Percentiles rank a stretch among this genome's conserved stretches.
phyloP scores from a whole-genome alignment of 225 moss, liverwort and hornwort genomes.

The Marchantia paleacea region DNA sequence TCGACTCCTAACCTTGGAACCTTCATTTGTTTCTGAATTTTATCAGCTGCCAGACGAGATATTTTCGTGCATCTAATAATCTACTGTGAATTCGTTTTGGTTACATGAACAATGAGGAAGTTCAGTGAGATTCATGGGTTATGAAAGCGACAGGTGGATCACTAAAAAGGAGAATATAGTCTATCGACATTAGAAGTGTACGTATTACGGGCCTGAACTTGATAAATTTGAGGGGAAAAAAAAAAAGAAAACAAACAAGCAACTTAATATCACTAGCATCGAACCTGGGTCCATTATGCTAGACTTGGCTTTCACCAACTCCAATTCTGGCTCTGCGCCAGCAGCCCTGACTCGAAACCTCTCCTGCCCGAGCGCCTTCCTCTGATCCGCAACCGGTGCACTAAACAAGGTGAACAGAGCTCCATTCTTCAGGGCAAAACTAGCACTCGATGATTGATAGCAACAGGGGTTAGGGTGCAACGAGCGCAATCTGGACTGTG shows the following conservation, averaged over 20 bases:
- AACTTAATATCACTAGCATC: too few relatives aligned
- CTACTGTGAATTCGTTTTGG: not conserved
- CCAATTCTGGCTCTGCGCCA: slow-evolving; percentile 3
- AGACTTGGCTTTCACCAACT: slow-evolving; percentile 13
- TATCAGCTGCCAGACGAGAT: too few relatives aligned
- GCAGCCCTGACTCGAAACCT: slow-evolving; percentile 19
- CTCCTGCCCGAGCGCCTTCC: not conserved
- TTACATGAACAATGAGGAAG: not conserved
- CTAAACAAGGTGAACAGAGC: not conserved
- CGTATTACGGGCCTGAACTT: too few relatives aligned
- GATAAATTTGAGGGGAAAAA: too few relatives aligned
- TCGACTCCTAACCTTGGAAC: too few relatives aligned
- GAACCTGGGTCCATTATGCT: slow-evolving; percentile 10
- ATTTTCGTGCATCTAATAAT: not conserved
- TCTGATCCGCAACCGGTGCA: not conserved
- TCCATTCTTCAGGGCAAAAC: not conserved
- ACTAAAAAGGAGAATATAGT: not conserved
- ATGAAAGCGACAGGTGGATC: not conserved
- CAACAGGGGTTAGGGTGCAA: not conserved
- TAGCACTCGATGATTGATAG: not conserved
- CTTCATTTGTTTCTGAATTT: too few relatives aligned
- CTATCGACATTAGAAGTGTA: not conserved
- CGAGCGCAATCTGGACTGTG: not conserved
- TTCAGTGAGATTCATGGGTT: not conserved
- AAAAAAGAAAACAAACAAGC: too few relatives aligned